Percentiles rank a stretch among this genome's conserved stretches.
phyloP scores from a whole-genome alignment of 202 grass and related monocot genomes.

The Bolboschoenoplectus hybrid region DNA sequence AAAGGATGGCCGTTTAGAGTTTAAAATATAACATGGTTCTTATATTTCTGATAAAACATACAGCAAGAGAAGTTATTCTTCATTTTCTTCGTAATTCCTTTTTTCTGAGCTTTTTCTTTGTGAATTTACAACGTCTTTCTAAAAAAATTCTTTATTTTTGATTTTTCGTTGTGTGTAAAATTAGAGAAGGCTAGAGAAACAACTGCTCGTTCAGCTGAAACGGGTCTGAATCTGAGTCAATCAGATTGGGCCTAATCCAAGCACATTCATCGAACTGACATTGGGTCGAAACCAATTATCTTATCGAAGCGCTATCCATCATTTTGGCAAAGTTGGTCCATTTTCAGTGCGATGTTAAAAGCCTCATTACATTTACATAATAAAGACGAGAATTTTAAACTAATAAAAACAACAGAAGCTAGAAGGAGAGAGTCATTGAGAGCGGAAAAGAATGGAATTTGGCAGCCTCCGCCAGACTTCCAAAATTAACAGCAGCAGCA shows the following conservation, averaged over 20 bases:
- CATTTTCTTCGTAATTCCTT: neutral
- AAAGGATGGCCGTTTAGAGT: conserved; percentile 40
- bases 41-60: neutral
- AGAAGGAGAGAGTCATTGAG: neutral
- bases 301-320: neutral
- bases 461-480: neutral
- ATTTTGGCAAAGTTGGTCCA: neutral
- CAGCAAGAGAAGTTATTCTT: neutral
- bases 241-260: neutral
- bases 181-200: neutral
- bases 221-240: neutral
- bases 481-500: neutral
- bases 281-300: neutral
- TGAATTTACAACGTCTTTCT: conserved; percentile 14
- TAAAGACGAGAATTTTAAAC: neutral
- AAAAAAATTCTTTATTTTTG: neutral
- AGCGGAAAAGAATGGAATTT: neutral
- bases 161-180: neutral
- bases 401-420: neutral
- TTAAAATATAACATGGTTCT: conserved; percentile 24
- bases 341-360: neutral
- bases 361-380: too few relatives aligned
- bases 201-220: neutral
- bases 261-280: neutral
- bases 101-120: neutral